Base-by-base conservation (phyloP, 352 stramenopile species). In the Aphanomyces euteiches region DNA sequence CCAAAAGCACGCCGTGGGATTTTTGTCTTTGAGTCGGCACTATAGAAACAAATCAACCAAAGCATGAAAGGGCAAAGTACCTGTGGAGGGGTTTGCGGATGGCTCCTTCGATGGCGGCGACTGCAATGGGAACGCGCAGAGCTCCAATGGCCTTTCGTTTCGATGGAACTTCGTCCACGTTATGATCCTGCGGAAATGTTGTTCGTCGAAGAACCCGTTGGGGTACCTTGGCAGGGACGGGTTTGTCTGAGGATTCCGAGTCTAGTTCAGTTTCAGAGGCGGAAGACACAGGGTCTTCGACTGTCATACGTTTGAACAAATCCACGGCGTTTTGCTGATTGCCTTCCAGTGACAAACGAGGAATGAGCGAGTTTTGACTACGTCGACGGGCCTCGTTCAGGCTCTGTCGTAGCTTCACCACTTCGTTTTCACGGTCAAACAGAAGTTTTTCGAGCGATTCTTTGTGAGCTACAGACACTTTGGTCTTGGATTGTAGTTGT, bases 341-440 rank as follows among this genome's bases (percentile, higher is more conserved):
- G 36, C 39, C 43, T 17, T 70, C 64, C 7, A 70, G 37, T n/a
- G 64, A 75, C 7, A 87, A 28, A 4, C 85, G 79, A n/a, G 85
- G 85, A 45, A 93, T 90, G 12, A 93, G 79, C 3, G 84, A 84
- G 15, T 77, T 83, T n/a, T 85, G 85, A 36, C 75, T 91, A 36
- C 86, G 80, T 56, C 88, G 82, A 3, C 86, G 83, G 5, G 84
- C 83, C 59, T 94, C 86, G 0, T 79, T 90, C 19, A 94, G 68
- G 74, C 83, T 69, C 28, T 90, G 82, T 6, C 86, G 83, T 37
- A 94, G 68, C 63, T 90, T 92, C 64, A 87, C 86, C 41, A 94
- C 86, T 66, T 94, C 86, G 45, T 89, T 81, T 66, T 94, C 86
- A 15, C 86, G 82, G 47, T 90, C 84, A n/a, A 80, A 78, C 13